Conservation (phyloP, 2,329 filamentous ascomycete species). For the Huntiella omanensis region DNA sequence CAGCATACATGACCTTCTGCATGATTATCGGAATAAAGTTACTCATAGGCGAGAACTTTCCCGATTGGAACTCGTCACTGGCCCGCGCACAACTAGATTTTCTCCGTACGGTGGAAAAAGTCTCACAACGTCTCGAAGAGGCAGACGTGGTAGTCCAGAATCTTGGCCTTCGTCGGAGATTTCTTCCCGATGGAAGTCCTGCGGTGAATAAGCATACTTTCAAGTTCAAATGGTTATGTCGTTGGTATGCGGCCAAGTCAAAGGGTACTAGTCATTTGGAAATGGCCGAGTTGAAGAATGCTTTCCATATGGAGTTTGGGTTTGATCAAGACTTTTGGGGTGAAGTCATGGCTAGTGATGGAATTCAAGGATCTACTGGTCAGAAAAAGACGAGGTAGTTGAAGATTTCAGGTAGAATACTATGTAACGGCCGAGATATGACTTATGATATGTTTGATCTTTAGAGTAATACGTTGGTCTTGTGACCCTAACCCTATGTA, state of each 20-base stretch:
- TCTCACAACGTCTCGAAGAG: slow-evolving; percentile 18
- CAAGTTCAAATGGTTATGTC: slow-evolving; percentile 22
- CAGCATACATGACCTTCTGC: slow-evolving; percentile 18
- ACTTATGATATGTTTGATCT: too few species aligned
- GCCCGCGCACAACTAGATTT: slow-evolving; percentile 20
- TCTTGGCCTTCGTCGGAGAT: slow-evolving; percentile 14
- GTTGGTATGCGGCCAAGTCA: slow-evolving; percentile 20
- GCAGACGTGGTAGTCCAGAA: slow-evolving; percentile 16
- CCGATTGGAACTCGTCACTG: slow-evolving; percentile 20
- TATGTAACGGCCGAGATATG: too few species aligned
- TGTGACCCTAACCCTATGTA: too few species aligned
- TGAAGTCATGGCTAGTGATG: slow-evolving; percentile 14
- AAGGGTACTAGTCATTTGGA: slow-evolving; percentile 12
- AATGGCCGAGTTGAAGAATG: slow-evolving; percentile 4
- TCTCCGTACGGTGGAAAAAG: slow-evolving; percentile 14
- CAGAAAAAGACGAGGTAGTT: background rate
- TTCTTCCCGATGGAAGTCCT: slow-evolving; percentile 17
- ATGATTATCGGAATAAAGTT: slow-evolving; percentile 20
- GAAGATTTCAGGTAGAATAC: too few species aligned
- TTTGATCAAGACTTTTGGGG: slow-evolving; percentile 18
- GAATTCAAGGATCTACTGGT: slow-evolving; percentile 4
- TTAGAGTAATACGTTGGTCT: too few species aligned
- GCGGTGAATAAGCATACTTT: slow-evolving; percentile 18
- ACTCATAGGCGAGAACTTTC: slow-evolving; percentile 17
- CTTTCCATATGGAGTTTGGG: slow-evolving; percentile 13